A percentile compares a stretch with the other conserved stretches of the same genome.
Conservation (phyloP, 495 filamentous ascomycete genomes). For the Entonaema liquescens region DNA sequence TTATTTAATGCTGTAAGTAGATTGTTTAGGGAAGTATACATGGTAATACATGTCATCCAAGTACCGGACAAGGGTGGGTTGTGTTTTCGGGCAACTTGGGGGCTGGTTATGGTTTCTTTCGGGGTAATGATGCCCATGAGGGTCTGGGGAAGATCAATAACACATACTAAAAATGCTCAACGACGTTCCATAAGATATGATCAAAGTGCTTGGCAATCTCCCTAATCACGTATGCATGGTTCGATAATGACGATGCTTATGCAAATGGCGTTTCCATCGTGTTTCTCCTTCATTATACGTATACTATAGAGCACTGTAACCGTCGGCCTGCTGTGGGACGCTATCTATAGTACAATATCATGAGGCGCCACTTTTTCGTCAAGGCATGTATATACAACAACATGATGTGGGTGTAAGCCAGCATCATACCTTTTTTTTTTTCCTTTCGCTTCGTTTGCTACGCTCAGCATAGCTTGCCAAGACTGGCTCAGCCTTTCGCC, state of each 20-base stretch:
- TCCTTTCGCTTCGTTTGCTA: conserved; percentile 16
- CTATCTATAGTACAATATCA: conserved; percentile 36
- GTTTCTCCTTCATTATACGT: conserved; percentile 40
- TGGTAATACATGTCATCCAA: conserved; percentile 25
- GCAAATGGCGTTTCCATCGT: conserved; percentile 37
- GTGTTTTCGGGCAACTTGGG: not conserved
- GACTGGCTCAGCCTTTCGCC: conserved; percentile 34
- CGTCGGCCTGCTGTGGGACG: conserved; percentile 31
- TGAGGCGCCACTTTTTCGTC: conserved; percentile 39
- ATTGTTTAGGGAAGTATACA: too few relatives aligned
- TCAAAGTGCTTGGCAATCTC: conserved; percentile 28
- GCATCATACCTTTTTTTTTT: conserved; percentile 11
- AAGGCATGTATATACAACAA: conserved; percentile 35
- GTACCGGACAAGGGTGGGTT: conserved; percentile 13
- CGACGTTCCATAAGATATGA: conserved; percentile 12
- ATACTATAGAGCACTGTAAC: conserved; percentile 34
- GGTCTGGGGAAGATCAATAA: conserved; percentile 26
- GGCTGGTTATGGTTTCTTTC: conserved; percentile 15
- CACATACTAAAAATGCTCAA: conserved; percentile 8
- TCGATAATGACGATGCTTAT: conserved; percentile 39
- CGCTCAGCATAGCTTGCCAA: conserved; percentile 36
- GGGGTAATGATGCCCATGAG: conserved; percentile 31
- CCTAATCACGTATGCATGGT: conserved; percentile 32
- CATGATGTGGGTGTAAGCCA: conserved; percentile 22
- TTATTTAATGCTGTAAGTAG: not conserved